phyloP scores from a whole-genome alignment of 2,329 filamentous ascomycete species.

The Phaeosphaeria sp. region DNA sequence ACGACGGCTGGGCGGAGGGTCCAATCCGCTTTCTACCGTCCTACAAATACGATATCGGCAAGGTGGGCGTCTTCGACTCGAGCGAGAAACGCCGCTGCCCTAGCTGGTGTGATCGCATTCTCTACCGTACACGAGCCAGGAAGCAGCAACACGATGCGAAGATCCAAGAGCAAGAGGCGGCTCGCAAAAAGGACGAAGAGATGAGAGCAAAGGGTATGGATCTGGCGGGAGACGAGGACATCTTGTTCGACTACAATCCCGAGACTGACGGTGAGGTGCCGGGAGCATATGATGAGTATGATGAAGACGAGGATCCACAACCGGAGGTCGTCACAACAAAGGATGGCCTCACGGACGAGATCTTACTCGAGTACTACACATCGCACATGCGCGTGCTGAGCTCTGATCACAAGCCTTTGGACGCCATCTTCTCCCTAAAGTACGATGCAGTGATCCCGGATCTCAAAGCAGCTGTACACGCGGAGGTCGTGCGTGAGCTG shows the following conservation, averaged over 20 bases:
- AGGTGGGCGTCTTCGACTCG: slow-evolving; percentile 88
- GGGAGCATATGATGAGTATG: slow-evolving; percentile 45
- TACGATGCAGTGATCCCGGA: slow-evolving; percentile 88
- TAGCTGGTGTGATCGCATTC: slow-evolving; percentile 95
- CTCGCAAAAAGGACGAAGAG: slow-evolving; percentile 78
- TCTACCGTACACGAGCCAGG: slow-evolving; percentile 80
- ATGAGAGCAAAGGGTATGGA: slow-evolving; percentile 83
- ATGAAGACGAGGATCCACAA: slow-evolving; percentile 49
- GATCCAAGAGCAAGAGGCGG: slow-evolving; percentile 68
- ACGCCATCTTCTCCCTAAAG: slow-evolving; percentile 80
- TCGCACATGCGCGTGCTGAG: slow-evolving; percentile 90
- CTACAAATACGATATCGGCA: slow-evolving; percentile 98
- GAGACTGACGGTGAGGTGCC: slow-evolving; percentile 71
- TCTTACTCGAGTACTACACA: slow-evolving; percentile 72
- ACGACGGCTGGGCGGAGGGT: slow-evolving; percentile 92
- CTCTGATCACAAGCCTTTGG: slow-evolving; percentile 93
- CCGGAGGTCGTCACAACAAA: slow-evolving; percentile 62
- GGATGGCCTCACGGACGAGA: slow-evolving; percentile 63
- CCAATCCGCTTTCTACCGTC: slow-evolving; percentile 88
- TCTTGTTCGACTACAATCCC: slow-evolving; percentile 90
- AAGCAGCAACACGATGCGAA: slow-evolving; percentile 70
- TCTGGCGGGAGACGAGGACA: slow-evolving; percentile 76
- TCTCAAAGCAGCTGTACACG: slow-evolving; percentile 81
- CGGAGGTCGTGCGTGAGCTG: slow-evolving; percentile 85
- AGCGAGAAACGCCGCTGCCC: slow-evolving; percentile 93